Base-by-base conservation (phyloP, 139 green algal species). In the Coelastrella sp. region DNA sequence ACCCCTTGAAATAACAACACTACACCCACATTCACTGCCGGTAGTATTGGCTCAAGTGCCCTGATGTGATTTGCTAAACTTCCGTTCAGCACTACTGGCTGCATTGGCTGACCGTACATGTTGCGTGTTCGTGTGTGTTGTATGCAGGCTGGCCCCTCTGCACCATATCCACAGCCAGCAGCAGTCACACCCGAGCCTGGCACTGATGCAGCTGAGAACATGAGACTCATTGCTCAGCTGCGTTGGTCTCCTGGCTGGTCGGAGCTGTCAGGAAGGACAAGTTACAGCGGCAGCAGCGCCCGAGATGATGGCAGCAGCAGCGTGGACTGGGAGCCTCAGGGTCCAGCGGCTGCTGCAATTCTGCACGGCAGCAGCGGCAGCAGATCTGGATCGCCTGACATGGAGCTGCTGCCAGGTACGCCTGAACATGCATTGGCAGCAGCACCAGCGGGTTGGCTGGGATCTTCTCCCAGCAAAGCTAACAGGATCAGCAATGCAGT, bases 241-340 rank as follows among this genome's bases (percentile, higher is more conserved):
- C 57, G 61, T 13, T 85, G 79, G 79, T 85, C 79, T 57, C 79
- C 79, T 56, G 79, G 79, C 79, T 85, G 79, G 79, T 85, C 79
- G 7, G 79, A 85, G 57, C 19, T 85, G 5, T 73, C 79, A 20
- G 79, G 57, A 5, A 64, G 22, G 22, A 85, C 79, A 7, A 85
- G 79, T 22, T 85, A 73, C 79, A 85, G 56, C 19, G 79, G 79
- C 79, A 73, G 61, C 79, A 73, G 77, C 77, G 65, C 54, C 77
- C 54, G 79, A 56, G 71, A 57, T 57, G 79, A 73, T 85, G 79
- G 77, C 10, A 64, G 77, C 77, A 83, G 77, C 77, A 83, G 47
- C 47, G 60, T 8, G 47, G 32, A 83, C 32, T 13, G 20, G 47
- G 47, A 20, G 19, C 5, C 77, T 22, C 23, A 23, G 77, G 23